phyloP scores from a whole-genome alignment of 2,329 filamentous ascomycete genomes.

The Colletotrichum melonis region DNA sequence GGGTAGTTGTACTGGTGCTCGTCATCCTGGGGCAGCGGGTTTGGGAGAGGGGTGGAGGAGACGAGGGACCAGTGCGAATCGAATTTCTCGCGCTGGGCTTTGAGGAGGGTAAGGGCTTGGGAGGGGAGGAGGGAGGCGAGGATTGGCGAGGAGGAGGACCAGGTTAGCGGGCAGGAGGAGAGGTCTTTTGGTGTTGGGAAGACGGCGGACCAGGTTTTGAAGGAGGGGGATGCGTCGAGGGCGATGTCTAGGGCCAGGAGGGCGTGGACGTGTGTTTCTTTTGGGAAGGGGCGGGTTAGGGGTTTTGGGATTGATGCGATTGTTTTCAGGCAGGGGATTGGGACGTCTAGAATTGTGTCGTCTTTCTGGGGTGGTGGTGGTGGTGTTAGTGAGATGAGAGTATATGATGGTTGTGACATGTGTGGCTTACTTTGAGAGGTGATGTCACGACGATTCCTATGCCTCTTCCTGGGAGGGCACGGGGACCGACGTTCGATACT shows the following conservation, averaged over 20 bases:
- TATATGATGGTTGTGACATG: not conserved
- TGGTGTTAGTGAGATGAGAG: not conserved
- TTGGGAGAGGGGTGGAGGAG: conserved; percentile 41
- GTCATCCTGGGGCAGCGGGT: not conserved
- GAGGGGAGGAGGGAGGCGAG: conserved; percentile 59
- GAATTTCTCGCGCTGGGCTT: conserved; percentile 61
- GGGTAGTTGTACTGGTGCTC: too few relatives aligned
- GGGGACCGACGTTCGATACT: conserved; percentile 75
- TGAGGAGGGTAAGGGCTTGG: conserved; percentile 60
- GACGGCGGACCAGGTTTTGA: conserved; percentile 71
- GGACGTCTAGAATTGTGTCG: conserved; percentile 74
- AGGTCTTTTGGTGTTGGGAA: conserved; percentile 75
- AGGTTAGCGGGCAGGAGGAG: conserved; percentile 58
- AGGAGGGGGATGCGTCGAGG: conserved; percentile 60
- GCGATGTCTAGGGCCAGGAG: conserved; percentile 77
- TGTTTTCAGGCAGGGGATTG: conserved; percentile 71
- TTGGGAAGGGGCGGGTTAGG: conserved; percentile 63
- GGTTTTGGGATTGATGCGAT: conserved; percentile 67
- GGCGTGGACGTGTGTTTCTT: conserved; percentile 73
- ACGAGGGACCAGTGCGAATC: conserved; percentile 52
- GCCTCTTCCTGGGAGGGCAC: conserved; percentile 76
- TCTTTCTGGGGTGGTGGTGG: conserved; percentile 42
- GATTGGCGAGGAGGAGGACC: conserved; percentile 59
- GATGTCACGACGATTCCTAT: conserved; percentile 81
- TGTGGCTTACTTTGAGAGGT: conserved; percentile 67